Percentiles rank a stretch among this genome's conserved stretches.
Conservation (phyloP, 257 asterid species). For the Scutellaria baicalensis region DNA sequence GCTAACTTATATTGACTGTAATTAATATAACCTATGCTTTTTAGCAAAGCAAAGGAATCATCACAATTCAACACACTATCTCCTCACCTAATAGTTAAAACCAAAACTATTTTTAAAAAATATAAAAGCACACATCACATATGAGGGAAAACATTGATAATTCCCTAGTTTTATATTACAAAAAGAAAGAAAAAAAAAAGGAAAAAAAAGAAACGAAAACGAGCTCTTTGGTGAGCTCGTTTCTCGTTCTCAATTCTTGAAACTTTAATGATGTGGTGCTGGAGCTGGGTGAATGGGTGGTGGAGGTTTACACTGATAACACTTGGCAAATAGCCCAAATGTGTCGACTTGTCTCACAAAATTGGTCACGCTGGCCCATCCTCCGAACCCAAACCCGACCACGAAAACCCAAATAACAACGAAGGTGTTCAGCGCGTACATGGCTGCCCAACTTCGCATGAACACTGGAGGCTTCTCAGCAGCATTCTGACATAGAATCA, state of each 20-base stretch:
- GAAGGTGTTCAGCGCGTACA: slow-evolving; percentile 56
- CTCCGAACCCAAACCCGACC: slow-evolving; percentile 87
- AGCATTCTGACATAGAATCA: slow-evolving; percentile 51
- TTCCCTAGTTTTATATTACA: slow-evolving; percentile 37
- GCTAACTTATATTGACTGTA: slow-evolving; percentile 19
- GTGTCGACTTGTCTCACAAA: slow-evolving; percentile 62
- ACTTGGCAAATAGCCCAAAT: slow-evolving; percentile 73
- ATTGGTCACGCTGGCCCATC: slow-evolving; percentile 85
- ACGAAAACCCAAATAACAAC: slow-evolving; percentile 52
- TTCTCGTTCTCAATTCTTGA: background rate
- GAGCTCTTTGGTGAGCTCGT: background rate
- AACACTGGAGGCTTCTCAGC: slow-evolving; percentile 87
- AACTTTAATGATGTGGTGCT: slow-evolving; percentile 20
- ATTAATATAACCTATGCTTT: slow-evolving; percentile 17
- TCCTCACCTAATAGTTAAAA: slow-evolving; percentile 23
- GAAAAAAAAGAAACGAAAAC: background rate
- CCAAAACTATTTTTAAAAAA: slow-evolving; percentile 7
- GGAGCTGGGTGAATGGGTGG: slow-evolving; percentile 17
- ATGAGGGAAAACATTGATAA: slow-evolving; percentile 23
- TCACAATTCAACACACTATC: slow-evolving; percentile 38
- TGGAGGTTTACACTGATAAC: slow-evolving; percentile 74
- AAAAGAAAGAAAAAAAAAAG: background rate
- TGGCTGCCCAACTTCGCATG: slow-evolving; percentile 74
- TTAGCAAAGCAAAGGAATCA: slow-evolving; percentile 27
- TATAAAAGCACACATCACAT: slow-evolving; percentile 20